These are phyloP conservation scores for Bipolaris gigantea DNA, from an alignment of 2,329 filamentous ascomycete species.

Conservation along the genomic window DNA sequence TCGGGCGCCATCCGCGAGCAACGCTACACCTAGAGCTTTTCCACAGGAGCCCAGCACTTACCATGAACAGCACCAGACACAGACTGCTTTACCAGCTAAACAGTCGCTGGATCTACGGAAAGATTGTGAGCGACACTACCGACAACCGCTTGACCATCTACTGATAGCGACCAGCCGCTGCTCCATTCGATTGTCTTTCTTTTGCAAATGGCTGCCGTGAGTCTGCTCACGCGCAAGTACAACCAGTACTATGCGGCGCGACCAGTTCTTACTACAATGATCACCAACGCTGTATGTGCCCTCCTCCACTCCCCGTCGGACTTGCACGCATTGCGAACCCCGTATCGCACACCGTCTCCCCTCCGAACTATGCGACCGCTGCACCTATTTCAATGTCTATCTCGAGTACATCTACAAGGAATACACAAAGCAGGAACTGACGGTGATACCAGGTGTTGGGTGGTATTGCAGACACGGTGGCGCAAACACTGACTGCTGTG, in stretches of 20 bases:
- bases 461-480: slow-evolving; percentile 94
- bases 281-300: slow-evolving; percentile 81
- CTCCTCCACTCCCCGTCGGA: not conserved
- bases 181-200: slow-evolving; percentile 83
- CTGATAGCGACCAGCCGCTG: slow-evolving; percentile 66
- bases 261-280: slow-evolving; percentile 97
- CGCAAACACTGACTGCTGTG: slow-evolving; percentile 86
- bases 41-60: slow-evolving; percentile 24
- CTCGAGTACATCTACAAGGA: not conserved
- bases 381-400: not conserved
- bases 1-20: slow-evolving; percentile 23
- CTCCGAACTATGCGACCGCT: not conserved
- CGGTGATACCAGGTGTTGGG: slow-evolving; percentile 62
- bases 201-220: slow-evolving; percentile 84
- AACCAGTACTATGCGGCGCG: slow-evolving; percentile 92
- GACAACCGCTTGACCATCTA: not conserved
- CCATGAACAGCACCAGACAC: slow-evolving; percentile 52
- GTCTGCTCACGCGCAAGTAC: slow-evolving; percentile 81
- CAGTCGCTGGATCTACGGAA: slow-evolving; percentile 72
- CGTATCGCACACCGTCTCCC: not conserved
- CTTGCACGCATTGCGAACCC: not conserved
- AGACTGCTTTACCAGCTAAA: slow-evolving; percentile 68
- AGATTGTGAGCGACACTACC: slow-evolving; percentile 59
- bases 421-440: slow-evolving; percentile 12
- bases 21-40: slow-evolving; percentile 19